phyloP scores from a whole-genome alignment of 176 grass and related monocot genomes.

The Cenchrus americanus region DNA sequence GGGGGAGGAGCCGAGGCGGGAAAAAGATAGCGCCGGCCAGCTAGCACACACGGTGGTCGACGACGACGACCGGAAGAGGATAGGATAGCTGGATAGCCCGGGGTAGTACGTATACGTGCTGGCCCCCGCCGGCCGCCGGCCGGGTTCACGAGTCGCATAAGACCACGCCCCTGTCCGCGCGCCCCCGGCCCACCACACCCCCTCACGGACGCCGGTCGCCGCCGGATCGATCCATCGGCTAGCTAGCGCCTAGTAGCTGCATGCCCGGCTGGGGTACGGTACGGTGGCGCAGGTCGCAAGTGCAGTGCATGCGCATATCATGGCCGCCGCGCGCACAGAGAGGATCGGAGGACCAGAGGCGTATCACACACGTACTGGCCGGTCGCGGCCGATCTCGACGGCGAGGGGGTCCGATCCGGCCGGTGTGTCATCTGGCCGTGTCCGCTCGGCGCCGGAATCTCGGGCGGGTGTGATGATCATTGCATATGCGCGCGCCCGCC shows the following conservation, averaged over 20 bases:
- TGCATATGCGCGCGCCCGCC: background rate
- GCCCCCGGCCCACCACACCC: background rate
- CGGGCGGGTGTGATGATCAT: too few relatives aligned
- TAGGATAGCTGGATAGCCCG: background rate
- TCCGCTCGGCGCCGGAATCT: too few relatives aligned
- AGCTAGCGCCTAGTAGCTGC: too few relatives aligned
- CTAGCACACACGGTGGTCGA: background rate
- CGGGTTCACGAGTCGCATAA: slow-evolving; percentile 57
- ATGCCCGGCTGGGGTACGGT: too few relatives aligned
- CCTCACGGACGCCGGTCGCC: slow-evolving; percentile 29
- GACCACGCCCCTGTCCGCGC: too few relatives aligned
- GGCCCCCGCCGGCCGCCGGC: background rate
- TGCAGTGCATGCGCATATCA: background rate
- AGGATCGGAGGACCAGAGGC: background rate
- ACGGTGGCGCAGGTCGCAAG: background rate
- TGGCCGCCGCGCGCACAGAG: background rate
- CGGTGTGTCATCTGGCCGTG: too few relatives aligned
- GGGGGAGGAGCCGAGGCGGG: too few relatives aligned
- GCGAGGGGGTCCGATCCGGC: too few relatives aligned
- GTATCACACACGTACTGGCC: background rate
- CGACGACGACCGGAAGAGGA: background rate
- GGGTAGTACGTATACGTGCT: background rate
- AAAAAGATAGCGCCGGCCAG: background rate
- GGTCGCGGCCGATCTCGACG: background rate
- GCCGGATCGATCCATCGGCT: background rate